These are phyloP conservation scores for Raphanus raphanistrum DNA, from an alignment of 345 rosid species.

Conservation along the genomic window DNA sequence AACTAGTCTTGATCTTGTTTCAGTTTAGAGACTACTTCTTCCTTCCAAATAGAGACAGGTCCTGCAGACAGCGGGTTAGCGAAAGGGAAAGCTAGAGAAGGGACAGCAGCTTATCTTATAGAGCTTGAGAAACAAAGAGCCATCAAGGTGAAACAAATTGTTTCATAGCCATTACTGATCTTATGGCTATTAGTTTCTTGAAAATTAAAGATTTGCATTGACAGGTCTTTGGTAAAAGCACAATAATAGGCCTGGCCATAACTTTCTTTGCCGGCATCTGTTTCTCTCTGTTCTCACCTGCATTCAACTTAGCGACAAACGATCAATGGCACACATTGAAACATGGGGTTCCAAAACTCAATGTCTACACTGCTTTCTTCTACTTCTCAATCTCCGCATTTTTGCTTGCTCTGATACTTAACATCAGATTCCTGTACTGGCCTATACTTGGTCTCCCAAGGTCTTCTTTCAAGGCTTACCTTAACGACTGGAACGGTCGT, in stretches of 20 bases:
- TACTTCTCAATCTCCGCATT: conserved; percentile 72
- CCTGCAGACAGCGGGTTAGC: conserved; percentile 36
- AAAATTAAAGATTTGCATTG: not conserved
- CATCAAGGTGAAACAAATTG: conserved; percentile 56
- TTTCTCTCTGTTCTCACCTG: conserved; percentile 87
- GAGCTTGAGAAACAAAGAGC: conserved; percentile 73
- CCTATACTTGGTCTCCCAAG: conserved; percentile 59
- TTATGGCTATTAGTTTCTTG: not conserved
- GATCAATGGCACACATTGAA: conserved; percentile 81
- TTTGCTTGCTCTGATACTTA: conserved; percentile 54
- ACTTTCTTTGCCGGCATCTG: conserved; percentile 75
- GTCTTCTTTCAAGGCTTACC: conserved; percentile 67
- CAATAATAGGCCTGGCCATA: conserved; percentile 53
- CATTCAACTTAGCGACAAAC: conserved; percentile 82
- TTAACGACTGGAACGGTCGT: conserved; percentile 74
- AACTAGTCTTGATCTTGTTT: conserved; percentile 28
- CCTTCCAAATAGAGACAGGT: conserved; percentile 18
- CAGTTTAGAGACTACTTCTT: conserved; percentile 45
- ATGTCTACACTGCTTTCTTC: conserved; percentile 75
- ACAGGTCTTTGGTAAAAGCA: conserved; percentile 75
- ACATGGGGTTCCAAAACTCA: conserved; percentile 66
- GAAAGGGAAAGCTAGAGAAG: conserved; percentile 48
- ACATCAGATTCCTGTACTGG: conserved; percentile 59
- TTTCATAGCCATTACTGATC: not conserved
- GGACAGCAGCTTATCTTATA: conserved; percentile 61